These are phyloP conservation scores for Lentithecium fluviatile DNA, from an alignment of 495 filamentous ascomycete species.

Conservation along the genomic window DNA sequence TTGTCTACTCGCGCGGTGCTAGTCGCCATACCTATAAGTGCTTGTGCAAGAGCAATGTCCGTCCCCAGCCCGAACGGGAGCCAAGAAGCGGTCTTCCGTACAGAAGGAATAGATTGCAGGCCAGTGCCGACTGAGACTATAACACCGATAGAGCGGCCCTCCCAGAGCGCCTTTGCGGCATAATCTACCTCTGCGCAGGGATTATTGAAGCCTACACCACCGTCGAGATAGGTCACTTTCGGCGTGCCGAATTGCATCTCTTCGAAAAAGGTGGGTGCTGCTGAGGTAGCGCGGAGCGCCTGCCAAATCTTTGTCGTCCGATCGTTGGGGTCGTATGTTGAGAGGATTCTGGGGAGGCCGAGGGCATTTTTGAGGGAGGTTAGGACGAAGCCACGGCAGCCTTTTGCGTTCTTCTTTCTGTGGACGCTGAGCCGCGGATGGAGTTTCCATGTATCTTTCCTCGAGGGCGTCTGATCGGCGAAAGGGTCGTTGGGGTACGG, in stretches of 20 bases:
- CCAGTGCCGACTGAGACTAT: conserved; percentile 41
- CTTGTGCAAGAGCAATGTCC: conserved; percentile 36
- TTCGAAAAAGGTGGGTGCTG: conserved; percentile 41
- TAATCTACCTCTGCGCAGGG: conserved; percentile 40
- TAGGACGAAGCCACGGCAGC: conserved; percentile 38
- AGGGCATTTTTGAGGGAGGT: conserved; percentile 38
- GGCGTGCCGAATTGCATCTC: conserved; percentile 40
- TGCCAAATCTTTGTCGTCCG: conserved; percentile 38
- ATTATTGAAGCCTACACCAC: conserved; percentile 42
- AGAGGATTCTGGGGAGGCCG: conserved; percentile 36
- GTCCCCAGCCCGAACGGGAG: conserved; percentile 38
- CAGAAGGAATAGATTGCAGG: conserved; percentile 39
- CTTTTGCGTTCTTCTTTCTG: conserved; percentile 27
- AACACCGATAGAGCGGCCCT: conserved; percentile 34
- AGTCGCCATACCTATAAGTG: conserved; percentile 39
- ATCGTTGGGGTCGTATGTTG: conserved; percentile 39
- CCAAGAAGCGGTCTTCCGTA: conserved; percentile 37
- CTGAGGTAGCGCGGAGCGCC: conserved; percentile 39
- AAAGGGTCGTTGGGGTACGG: conserved; percentile 8
- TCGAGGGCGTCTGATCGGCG: neutral
- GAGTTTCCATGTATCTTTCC: conserved; percentile 31
- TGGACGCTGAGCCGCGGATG: conserved; percentile 33
- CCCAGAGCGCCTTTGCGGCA: conserved; percentile 38
- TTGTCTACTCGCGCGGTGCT: conserved; percentile 38
- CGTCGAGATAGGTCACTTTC: conserved; percentile 39